Evolutionary conservation across 495 filamentous ascomycete genomes (phyloP), one percentile per base, ranked within the genome.

Genomic region (Tuber magnatum): DNA sequence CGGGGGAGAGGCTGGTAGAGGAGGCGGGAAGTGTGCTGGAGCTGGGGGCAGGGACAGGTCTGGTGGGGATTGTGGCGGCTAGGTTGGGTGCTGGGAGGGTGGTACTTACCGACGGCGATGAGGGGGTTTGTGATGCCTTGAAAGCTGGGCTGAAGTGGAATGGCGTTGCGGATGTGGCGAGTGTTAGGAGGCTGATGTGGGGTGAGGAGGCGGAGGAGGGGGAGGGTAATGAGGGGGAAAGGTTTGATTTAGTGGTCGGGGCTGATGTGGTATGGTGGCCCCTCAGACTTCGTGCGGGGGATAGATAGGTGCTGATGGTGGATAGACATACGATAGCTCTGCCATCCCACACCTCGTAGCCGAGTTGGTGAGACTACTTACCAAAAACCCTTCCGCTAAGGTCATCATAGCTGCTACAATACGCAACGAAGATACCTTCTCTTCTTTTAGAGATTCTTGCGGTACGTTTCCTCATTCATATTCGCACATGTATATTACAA

Each of bases 11-110:
- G 94, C 16, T 80, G 75, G 38, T 86, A 85, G 14, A 92, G 43
- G 72, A 76, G 70, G 69, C 61, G 10, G 71, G 91, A 76, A 86
- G 84, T 0, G 85, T 97, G 7, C 86, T 98, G n/a, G 94, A 98
- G 81, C 86, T 97, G 22, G 94, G 95, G 6, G 90, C 93, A 1
- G 94, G 94, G 0, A 97, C 94, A 0, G 94, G 94, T 0, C 91
- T 97, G 76, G 83, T 97, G 8, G 91, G 92, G 0, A 88, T 97
- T 14, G 85, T 97, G 28, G 95, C 92, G 77, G 92, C 92, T 4
- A 92, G 91, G 77, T 87, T 97, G 0, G 85, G 83, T n/a, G 87
- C 91, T 3, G 83, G 82, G 3, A 85, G 87, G 51, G 88, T 94
- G 69, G 85, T 93, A 14, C 88, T 90, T 8, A 97, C 94, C 0